Percentiles rank a stretch among this genome's conserved stretches.
Evolutionary conservation across 2,329 filamentous ascomycete species (phyloP).

Genomic region (Periglandula ipomoeae): DNA sequence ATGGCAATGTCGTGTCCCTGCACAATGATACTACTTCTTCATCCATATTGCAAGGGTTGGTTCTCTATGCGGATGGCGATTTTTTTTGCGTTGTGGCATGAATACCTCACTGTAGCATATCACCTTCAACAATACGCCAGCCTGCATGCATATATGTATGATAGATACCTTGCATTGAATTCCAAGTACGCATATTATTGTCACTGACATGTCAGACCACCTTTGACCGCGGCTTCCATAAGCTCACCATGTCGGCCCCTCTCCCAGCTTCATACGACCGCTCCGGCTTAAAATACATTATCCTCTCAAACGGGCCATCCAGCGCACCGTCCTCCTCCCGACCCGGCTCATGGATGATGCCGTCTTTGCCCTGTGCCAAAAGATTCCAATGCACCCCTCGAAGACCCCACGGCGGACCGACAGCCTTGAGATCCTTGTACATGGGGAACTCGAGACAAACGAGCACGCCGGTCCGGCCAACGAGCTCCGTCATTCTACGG

Average conservation of each 20-base stretch:
- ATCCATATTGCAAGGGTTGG: too few relatives aligned
- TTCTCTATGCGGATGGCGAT: too few relatives aligned
- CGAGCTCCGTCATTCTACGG: conserved; percentile 3
- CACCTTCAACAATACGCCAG: too few relatives aligned
- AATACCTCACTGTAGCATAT: too few relatives aligned
- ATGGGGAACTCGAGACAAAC: conserved; percentile 7
- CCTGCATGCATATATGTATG: background rate
- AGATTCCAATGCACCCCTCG: conserved; percentile 6
- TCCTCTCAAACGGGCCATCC: background rate
- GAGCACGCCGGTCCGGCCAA: background rate
- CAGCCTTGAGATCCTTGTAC: conserved; percentile 8
- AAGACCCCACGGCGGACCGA: conserved; percentile 7
- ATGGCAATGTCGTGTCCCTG: background rate
- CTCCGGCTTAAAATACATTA: background rate
- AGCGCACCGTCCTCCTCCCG: background rate
- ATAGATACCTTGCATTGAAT: background rate
- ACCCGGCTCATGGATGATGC: background rate
- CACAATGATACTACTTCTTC: too few relatives aligned
- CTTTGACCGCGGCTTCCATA: conserved; percentile 1
- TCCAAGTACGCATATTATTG: background rate
- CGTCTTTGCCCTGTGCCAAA: conserved; percentile 5
- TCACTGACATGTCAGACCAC: background rate
- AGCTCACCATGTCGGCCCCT: conserved; percentile 4
- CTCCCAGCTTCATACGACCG: conserved; percentile 4
- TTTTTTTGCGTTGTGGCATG: too few relatives aligned